Percentiles rank a stretch among this genome's conserved stretches.
Conservation (phyloP, 768 basidiomycete genomes). For the Bullera alba region DNA sequence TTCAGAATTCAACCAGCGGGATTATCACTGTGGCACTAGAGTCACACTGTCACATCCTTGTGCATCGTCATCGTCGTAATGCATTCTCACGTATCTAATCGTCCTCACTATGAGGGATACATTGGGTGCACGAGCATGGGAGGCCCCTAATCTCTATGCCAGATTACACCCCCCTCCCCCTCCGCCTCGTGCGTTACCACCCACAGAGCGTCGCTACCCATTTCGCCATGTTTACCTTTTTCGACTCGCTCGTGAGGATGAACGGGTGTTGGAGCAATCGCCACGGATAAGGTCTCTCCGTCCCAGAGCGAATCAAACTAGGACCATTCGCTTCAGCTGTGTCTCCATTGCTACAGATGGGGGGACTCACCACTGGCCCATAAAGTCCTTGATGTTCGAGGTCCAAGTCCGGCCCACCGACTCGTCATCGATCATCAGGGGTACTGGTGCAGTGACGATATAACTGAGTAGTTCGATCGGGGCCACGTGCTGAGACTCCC, state of each 20-base stretch:
- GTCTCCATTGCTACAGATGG: background rate
- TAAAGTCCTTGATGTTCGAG: conserved; percentile 83
- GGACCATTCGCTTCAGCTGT: background rate
- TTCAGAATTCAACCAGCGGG: no score
- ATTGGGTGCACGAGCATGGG: no score
- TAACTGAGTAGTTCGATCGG: conserved; percentile 92
- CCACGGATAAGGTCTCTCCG: conserved; percentile 67
- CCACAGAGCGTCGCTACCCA: conserved; percentile 52
- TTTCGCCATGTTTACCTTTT: conserved; percentile 78
- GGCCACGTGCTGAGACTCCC: conserved; percentile 61
- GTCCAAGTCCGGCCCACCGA: conserved; percentile 54
- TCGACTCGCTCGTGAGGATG: conserved; percentile 67
- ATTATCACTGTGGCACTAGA: no score
- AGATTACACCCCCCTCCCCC: no score
- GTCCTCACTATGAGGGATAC: no score
- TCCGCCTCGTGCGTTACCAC: no score
- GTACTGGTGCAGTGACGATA: conserved; percentile 55
- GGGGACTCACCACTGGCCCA: conserved; percentile 69
- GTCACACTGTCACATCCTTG: no score
- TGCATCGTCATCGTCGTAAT: no score
- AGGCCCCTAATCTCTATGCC: no score
- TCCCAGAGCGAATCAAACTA: conserved; percentile 66
- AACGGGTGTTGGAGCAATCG: conserved; percentile 79
- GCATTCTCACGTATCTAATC: no score
- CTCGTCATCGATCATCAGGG: conserved; percentile 40